Percentiles rank a stretch among this genome's conserved stretches.
phyloP scores from a whole-genome alignment of 1,284 basidiomycete genomes.

The Grifola frondosa region DNA sequence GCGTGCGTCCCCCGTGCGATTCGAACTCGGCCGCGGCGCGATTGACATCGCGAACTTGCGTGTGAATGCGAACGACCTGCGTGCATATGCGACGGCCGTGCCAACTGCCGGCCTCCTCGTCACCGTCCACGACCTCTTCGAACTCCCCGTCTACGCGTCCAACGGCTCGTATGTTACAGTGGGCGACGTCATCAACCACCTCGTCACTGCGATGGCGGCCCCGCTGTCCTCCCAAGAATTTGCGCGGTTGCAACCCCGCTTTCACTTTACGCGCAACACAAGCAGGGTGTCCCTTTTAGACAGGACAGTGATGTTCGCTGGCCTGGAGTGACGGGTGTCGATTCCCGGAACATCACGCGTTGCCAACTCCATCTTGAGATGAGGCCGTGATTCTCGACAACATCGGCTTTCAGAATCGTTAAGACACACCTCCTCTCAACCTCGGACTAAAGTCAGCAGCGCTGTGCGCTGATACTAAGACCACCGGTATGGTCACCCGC shows the following conservation, averaged over 20 bases:
- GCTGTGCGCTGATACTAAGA: no score
- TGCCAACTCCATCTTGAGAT: slow-evolving; percentile 16
- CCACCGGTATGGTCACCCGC: no score
- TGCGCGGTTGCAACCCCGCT: neutral
- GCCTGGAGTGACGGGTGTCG: slow-evolving; percentile 8
- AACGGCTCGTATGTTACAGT: slow-evolving; percentile 9
- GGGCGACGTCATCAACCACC: slow-evolving; percentile 12
- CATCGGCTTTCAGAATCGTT: neutral
- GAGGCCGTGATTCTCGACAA: neutral
- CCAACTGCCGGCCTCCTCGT: slow-evolving; percentile 4
- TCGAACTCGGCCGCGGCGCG: slow-evolving; percentile 13
- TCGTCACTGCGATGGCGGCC: slow-evolving; percentile 7
- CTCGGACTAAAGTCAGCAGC: no score
- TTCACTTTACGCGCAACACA: neutral
- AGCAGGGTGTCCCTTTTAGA: slow-evolving; percentile 7
- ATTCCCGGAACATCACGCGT: slow-evolving; percentile 7
- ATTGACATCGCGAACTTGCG: slow-evolving; percentile 4
- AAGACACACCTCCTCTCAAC: no score
- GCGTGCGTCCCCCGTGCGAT: slow-evolving; percentile 2
- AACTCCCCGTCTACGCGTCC: slow-evolving; percentile 4
- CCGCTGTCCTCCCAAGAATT: neutral
- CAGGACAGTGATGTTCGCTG: slow-evolving; percentile 12
- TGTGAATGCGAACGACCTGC: slow-evolving; percentile 1
- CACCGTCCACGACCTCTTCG: slow-evolving; percentile 16
- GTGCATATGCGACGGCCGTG: slow-evolving; percentile 15